Evolutionary conservation across 805 yeast species (phyloP), one percentile per base, ranked within the genome.

Genomic region (Wickerhamomyces sydowiorum): DNA sequence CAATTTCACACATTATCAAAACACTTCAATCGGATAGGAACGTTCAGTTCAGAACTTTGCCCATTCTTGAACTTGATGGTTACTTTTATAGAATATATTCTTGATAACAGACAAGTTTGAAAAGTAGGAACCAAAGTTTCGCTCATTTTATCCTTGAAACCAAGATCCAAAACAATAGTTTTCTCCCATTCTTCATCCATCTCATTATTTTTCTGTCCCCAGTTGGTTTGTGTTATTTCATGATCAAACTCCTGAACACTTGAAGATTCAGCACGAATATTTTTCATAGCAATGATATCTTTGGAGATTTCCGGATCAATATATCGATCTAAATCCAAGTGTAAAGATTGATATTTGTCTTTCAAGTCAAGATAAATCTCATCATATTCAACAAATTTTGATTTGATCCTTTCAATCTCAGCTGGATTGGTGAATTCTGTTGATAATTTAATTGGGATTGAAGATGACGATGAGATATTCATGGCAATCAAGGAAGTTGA

Each of bases 21-120:
- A 38, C 60, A 59, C 52, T 66, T 66, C 13, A 67, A 53, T 43
- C 59, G 59, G 18, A 67, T 59, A 5, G 73, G 73, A 25, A 68
- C 54, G 37, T 62, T 64, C 28, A 67, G 50, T 2, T 40, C 42
- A 4, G 62, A 57, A 5, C 49, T 45, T 13, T 67, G 65, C 14
- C 57, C 56, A 36, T 36, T 30, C 10, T 47, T 43, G 36, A 70
- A 73, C 44, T 64, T 70, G 22, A 76, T 69, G 23, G 57, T 53
- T 1, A 76, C 67, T 42, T 78, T 73, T 40, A 79, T 59, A 45
- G 75, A 67, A 55, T 82, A 81, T 15, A 72, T 57, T 53, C 88
- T 67, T 4, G 81, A 73, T n/a, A 80, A 65, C 42, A 76, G 60
- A 58, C 88, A 82, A 38, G 71, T 73, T 50, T 81, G 86, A 57